These are phyloP conservation scores for Cucurbitaria berberidis DNA, from an alignment of 2,329 filamentous ascomycete genomes.

Conservation along the genomic window DNA sequence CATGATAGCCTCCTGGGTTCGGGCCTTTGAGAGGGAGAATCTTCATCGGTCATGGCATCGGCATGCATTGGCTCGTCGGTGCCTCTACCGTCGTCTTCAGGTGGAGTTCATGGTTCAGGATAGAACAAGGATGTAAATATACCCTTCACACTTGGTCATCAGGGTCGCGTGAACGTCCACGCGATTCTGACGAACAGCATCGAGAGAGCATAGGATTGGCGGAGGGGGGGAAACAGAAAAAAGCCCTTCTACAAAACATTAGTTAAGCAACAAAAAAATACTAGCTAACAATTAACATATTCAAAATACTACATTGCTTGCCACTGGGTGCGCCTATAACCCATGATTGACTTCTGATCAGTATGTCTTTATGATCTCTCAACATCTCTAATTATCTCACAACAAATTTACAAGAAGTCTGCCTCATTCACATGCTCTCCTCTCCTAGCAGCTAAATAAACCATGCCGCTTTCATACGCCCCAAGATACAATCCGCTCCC, in stretches of 20 bases:
- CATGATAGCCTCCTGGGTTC: background rate
- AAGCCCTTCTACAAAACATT: background rate
- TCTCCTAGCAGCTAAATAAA: conserved; percentile 54
- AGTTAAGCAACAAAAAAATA: background rate
- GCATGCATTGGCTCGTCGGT: background rate
- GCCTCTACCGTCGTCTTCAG: conserved; percentile 5
- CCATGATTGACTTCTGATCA: background rate
- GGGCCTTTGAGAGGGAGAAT: background rate
- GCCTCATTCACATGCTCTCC: conserved; percentile 50
- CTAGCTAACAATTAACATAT: background rate
- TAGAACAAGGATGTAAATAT: conserved; percentile 15
- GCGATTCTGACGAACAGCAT: background rate
- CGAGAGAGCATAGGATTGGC: background rate
- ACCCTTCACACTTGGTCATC: conserved; percentile 6
- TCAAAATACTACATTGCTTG: background rate
- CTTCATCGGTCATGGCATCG: background rate
- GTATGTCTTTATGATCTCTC: too few species aligned
- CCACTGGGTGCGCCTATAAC: background rate
- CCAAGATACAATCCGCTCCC: conserved; percentile 85
- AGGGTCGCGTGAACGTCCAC: background rate
- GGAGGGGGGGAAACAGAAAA: background rate
- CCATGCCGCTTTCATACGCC: conserved; percentile 80
- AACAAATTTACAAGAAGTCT: conserved; percentile 27
- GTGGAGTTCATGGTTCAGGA: conserved; percentile 14
- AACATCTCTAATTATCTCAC: background rate